Percentiles rank a stretch among this genome's conserved stretches.
These are phyloP conservation scores for Leccinum truebloodii DNA, from an alignment of 768 basidiomycete genomes.

Conservation along the genomic window DNA sequence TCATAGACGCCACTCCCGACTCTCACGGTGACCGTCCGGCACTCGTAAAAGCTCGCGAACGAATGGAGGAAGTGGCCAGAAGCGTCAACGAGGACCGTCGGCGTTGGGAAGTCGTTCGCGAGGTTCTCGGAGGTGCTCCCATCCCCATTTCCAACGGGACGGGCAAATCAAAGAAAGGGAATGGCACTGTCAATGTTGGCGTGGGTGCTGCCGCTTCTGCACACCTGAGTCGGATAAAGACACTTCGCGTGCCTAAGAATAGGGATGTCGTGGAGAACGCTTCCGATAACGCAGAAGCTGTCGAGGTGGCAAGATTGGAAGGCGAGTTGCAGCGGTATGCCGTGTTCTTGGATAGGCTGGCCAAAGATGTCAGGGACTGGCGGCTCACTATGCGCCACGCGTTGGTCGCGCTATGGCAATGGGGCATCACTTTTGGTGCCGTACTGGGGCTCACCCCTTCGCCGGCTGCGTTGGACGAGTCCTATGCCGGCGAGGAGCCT, in stretches of 20 bases:
- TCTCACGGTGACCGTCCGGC: constrained; percentile 59
- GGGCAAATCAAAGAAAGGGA: constrained; percentile 41
- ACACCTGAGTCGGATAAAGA: constrained; percentile 63
- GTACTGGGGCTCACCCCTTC: constrained; percentile 62
- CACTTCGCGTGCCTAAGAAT: constrained; percentile 39
- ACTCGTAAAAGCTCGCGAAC: constrained; percentile 32
- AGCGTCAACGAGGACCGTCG: constrained; percentile 79
- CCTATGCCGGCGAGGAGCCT: constrained; percentile 13
- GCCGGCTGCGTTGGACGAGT: constrained; percentile 20
- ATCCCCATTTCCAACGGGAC: constrained; percentile 39
- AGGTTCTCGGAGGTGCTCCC: constrained; percentile 53
- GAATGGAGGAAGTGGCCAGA: constrained; percentile 71
- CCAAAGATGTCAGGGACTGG: constrained; percentile 67
- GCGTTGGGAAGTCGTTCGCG: constrained; percentile 76
- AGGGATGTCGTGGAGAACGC: constrained; percentile 30
- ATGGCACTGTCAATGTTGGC: constrained; percentile 38
- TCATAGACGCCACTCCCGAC: constrained; percentile 71
- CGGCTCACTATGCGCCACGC: constrained; percentile 49
- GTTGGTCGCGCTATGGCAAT: constrained; percentile 52
- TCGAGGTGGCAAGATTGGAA: constrained; percentile 55
- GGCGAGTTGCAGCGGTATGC: constrained; percentile 58
- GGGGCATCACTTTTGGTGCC: constrained; percentile 66
- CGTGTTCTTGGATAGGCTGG: constrained; percentile 59
- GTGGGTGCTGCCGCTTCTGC: constrained; percentile 55
- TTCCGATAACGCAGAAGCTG: constrained; percentile 43